phyloP scores from a whole-genome alignment of 1,284 basidiomycete species.

The Pisolithus thermaeus region DNA sequence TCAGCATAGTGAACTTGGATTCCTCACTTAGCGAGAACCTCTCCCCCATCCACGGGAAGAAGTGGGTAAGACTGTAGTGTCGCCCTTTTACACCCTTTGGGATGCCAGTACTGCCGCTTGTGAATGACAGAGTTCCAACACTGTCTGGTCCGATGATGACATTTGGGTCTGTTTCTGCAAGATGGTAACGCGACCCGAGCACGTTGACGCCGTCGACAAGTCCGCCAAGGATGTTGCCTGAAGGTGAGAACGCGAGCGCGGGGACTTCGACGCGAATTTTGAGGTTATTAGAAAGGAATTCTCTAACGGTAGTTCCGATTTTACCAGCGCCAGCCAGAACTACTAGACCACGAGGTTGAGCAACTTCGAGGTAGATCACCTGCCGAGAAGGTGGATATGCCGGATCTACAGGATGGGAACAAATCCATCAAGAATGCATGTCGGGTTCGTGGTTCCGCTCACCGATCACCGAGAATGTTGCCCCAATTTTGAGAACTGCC shows the following conservation, averaged over 20 bases:
- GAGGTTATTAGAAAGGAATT: constrained; percentile 80
- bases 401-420: constrained; percentile 58
- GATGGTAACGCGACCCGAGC: constrained; percentile 44
- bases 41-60: constrained; percentile 99
- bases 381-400: constrained; percentile 95
- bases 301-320: constrained; percentile 78
- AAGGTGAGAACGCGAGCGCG: constrained; percentile 70
- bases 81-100: constrained; percentile 96
- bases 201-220: constrained; percentile 42
- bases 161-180: constrained; percentile 71
- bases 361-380: constrained; percentile 93
- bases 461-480: constrained; percentile 98
- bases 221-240: constrained; percentile 70
- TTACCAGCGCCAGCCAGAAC: constrained; percentile 89
- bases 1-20: constrained; percentile 97
- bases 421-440: constrained; percentile 5
- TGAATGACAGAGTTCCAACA: constrained; percentile 93
- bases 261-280: constrained; percentile 92
- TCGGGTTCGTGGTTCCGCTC: constrained; percentile 17
- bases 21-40: constrained; percentile 72
- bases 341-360: constrained; percentile 89
- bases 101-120: constrained; percentile 95
- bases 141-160: constrained; percentile 92
- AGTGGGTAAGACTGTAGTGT: constrained; percentile 96
- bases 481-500: constrained; percentile 95